phyloP scores from a whole-genome alignment of 257 asterid species.

The Solanum habrochaites region DNA sequence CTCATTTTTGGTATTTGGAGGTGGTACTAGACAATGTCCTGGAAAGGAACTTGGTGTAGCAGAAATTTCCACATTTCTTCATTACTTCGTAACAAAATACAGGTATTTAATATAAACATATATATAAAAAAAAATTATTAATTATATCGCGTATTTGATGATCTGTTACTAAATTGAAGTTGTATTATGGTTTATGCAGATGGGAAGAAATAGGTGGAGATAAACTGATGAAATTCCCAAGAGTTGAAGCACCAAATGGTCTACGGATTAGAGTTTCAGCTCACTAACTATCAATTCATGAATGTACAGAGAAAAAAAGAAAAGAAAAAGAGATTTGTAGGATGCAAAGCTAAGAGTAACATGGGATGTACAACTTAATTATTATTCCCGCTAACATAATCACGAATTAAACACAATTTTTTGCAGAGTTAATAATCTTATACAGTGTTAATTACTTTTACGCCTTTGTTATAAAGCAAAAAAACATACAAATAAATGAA shows the following conservation, averaged over 20 bases:
- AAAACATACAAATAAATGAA: neutral
- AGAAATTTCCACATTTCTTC: slow-evolving; percentile 91
- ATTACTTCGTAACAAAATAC: slow-evolving; percentile 86
- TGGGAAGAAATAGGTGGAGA: slow-evolving; percentile 93
- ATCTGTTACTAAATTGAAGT: neutral
- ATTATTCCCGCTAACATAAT: slow-evolving; percentile 11
- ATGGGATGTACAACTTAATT: slow-evolving; percentile 26
- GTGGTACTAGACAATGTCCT: slow-evolving; percentile 94
- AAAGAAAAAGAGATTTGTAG: neutral
- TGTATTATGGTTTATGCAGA: slow-evolving; percentile 3
- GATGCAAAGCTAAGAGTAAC: slow-evolving; percentile 14
- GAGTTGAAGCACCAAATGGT: slow-evolving; percentile 97
- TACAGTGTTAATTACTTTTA: neutral
- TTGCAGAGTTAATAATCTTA: neutral
- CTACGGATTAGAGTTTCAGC: slow-evolving; percentile 65
- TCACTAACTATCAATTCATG: slow-evolving; percentile 17
- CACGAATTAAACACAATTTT: neutral
- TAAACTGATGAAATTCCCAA: slow-evolving; percentile 75
- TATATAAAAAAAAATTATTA: neutral
- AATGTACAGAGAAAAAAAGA: slow-evolving; percentile 27
- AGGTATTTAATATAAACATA: slow-evolving; percentile 3
- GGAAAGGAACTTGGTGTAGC: slow-evolving; percentile 98
- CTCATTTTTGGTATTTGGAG: slow-evolving; percentile 79
- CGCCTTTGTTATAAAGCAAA: neutral
- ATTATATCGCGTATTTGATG: neutral